Percentiles rank a stretch among this genome's conserved stretches.
These are phyloP conservation scores for Kappamyces sp. DNA, from an alignment of 192 early-diverging fungal species.

Conservation along the genomic window DNA sequence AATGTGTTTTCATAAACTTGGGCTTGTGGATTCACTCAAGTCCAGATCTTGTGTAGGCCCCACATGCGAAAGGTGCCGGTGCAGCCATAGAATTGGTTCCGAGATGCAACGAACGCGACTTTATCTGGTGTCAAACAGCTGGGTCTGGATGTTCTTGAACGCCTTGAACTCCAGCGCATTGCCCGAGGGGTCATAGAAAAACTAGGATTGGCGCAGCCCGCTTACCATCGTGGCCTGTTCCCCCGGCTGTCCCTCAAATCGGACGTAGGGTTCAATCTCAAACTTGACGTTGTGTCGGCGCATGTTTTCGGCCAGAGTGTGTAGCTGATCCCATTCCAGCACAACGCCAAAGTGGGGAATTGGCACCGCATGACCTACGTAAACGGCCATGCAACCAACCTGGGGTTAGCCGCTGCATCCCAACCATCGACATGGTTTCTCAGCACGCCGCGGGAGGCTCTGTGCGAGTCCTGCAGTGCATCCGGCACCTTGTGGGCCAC, in stretches of 20 bases:
- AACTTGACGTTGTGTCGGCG: conserved; percentile 21
- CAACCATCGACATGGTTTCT: conserved; percentile 1
- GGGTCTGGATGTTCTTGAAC: conserved; percentile 23
- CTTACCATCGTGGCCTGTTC: conserved; percentile 20
- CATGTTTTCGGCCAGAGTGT: conserved; percentile 21
- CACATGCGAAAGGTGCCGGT: too few relatives aligned
- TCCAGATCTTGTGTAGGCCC: too few relatives aligned
- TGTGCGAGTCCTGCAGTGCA: neutral
- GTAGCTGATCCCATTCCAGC: conserved; percentile 29
- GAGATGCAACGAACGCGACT: neutral
- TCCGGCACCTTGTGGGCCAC: conserved; percentile 17
- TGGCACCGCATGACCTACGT: conserved; percentile 27
- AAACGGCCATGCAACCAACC: neutral
- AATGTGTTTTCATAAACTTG: too few relatives aligned
- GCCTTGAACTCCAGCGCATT: conserved; percentile 36
- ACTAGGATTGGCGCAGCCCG: conserved; percentile 1
- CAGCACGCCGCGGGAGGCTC: neutral
- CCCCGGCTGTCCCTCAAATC: conserved; percentile 22
- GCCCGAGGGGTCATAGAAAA: conserved; percentile 28
- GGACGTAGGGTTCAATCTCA: conserved; percentile 26
- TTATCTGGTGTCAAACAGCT: conserved; percentile 31
- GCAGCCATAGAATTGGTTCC: too few relatives aligned
- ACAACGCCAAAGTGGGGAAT: conserved; percentile 35
- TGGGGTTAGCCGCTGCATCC: too few relatives aligned
- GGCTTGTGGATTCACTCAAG: too few relatives aligned